Evolutionary conservation across 176 grass and related monocot species (phyloP).

Genomic region (Neostapfia colusana): DNA sequence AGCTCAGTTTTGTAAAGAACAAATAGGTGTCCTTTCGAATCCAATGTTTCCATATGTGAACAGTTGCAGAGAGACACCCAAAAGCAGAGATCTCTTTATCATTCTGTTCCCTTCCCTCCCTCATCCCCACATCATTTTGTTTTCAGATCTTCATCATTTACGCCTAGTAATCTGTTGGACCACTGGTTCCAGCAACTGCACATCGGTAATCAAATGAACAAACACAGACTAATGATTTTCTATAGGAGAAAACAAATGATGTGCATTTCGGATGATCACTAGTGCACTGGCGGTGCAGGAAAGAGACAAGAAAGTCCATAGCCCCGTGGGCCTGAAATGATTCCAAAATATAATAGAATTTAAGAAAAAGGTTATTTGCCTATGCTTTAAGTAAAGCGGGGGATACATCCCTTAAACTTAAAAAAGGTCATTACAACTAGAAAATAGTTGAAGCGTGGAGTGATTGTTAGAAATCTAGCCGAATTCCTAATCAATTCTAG

Average conservation of each 20-base stretch:
- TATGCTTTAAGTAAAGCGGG: too few species aligned
- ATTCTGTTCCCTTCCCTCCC: constrained; percentile 10
- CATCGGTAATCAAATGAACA: neutral
- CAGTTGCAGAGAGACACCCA: constrained; percentile 5
- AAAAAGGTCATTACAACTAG: too few species aligned
- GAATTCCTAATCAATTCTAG: too few species aligned
- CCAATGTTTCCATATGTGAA: neutral
- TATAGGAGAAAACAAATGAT: neutral
- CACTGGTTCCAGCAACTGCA: neutral
- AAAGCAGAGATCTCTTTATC: neutral
- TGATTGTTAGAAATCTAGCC: too few species aligned
- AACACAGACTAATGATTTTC: neutral
- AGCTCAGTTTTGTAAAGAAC: neutral
- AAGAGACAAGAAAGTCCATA: neutral
- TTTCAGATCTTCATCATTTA: neutral
- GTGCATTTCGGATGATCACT: neutral
- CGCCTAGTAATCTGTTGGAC: neutral
- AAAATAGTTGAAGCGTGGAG: too few species aligned
- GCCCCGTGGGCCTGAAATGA: neutral
- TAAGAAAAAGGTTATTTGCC: neutral
- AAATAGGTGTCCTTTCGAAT: neutral
- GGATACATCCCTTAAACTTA: too few species aligned
- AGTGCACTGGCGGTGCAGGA: neutral
- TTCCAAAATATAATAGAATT: neutral
- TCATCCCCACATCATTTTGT: neutral